Base-by-base conservation (phyloP, 345 rosid genomes). In the Barbarea vulgaris region DNA sequence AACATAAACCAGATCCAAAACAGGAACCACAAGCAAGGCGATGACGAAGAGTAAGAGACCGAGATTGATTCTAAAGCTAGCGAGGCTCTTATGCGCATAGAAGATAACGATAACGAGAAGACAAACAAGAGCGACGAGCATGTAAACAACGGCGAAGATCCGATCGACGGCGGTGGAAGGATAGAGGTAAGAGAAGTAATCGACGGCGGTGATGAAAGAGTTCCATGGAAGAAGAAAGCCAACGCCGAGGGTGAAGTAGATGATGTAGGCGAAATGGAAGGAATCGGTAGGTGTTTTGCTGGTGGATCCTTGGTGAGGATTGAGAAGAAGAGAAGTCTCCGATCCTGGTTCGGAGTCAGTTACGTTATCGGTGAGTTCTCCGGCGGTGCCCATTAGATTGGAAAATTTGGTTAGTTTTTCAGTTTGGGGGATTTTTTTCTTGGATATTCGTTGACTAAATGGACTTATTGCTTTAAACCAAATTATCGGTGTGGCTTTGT, bases 221-320 rank as follows among this genome's bases (percentile, higher is more conserved):
- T 95, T 95, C 99, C 99, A 92, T n/a, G 99, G 99, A 80, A 95
- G 91, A 59, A 95, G 93, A 46, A 70, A 90, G 42, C 99, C 97
- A 9, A 88, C 64, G 21, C 99, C 97, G 24, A 95, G 81, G 0
- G 90, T 83, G 81, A 95, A 95, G 94, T 92, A 83, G 84, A 90
- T 87, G 31, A 86, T 82, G 85, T 95, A 95, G 24, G 93, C 96
- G 3, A 95, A 77, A 66, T 95, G 86, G 83, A 81, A 92, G 0
- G 83, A 53, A 83, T 90, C 99, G 7, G 82, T 42, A 0, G 97
- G 96, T 30, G 42, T n/a, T 69, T 87, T 81, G 14, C 30, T 6
- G 31, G 70, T 13, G 6, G 82, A 12, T 41, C 67, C 21, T 50
- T 56, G 24, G 28, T 64, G 27, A 56, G 79, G 21, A 21, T 69